Evolutionary conservation across 768 basidiomycete species (phyloP).

Genomic region (Boletus subparvulus): DNA sequence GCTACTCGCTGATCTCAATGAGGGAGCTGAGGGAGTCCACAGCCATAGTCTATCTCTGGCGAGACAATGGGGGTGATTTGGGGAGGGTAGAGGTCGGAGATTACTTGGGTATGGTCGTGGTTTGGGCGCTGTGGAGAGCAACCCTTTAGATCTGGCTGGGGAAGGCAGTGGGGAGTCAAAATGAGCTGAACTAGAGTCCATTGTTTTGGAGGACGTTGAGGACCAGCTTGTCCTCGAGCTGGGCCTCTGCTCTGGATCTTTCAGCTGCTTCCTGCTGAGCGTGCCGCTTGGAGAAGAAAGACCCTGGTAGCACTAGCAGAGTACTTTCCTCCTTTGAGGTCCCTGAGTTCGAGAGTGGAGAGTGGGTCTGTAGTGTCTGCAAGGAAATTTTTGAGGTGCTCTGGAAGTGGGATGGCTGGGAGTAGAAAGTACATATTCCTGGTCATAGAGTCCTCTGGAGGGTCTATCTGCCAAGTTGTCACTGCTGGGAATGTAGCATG

Average conservation of each 20-base stretch:
- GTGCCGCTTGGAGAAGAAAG: accelerated
- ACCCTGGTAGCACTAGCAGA: accelerated
- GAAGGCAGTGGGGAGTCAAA: background rate
- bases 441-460: background rate
- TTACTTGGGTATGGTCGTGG: background rate
- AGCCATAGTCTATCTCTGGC: background rate
- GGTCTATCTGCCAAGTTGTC: background rate
- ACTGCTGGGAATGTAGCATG: background rate
- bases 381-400: background rate
- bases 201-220: background rate
- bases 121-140: too few relatives aligned
- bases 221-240: background rate
- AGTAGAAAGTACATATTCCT: background rate
- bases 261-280: background rate
- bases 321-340: background rate
- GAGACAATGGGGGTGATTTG: background rate
- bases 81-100: accelerated
- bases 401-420: background rate
- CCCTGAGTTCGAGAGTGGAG: background rate
- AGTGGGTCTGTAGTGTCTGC: background rate
- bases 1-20: background rate
- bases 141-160: too few relatives aligned
- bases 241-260: background rate
- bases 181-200: accelerated
- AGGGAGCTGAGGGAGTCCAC: background rate